Base-by-base conservation (phyloP, 495 filamentous ascomycete genomes). In the Filosporella fistucella region DNA sequence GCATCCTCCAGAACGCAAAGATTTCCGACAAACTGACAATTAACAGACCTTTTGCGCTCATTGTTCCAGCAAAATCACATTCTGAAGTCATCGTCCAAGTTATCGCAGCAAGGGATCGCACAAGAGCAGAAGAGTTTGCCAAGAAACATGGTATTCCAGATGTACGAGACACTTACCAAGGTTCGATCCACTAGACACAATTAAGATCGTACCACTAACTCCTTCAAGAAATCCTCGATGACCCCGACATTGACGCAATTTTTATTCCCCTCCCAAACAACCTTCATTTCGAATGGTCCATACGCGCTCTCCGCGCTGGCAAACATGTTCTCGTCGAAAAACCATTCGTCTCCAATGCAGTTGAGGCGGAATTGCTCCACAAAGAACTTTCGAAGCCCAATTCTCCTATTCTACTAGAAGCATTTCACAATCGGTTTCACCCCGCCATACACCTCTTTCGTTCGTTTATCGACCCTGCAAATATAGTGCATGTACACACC, bases 241-340 rank as follows among this genome's bases (percentile, higher is more conserved):
- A 77, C 51, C 63, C 68, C 10, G 52, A 63, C n/a, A 68, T 82
- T 32, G 67, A 77, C 45, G 62, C 59, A 37, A 64, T 82, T 28
- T 75, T 72, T 57, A 69, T 77, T 47, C 63, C 71, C 10, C 56
- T 75, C 2, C 72, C 73, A 10, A 77, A 75, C 54, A 63, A 61
- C 10, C 55, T 75, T 16, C 75, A 79, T 52, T 71, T 63, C 38
- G 75, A 78, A 47, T 80, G 74, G 76, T 58, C 75, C 2, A 34
- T 70, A 32, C 66, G 66, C 38, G 62, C 74, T 12, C 59, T 82
- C 34, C 51, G 55, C 14, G 66, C 64, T 4, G 72, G 74, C 1
- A 81, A 81, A 54, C 77, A 81, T 57, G 77, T 82, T 20, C 65
- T 82, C 7, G 56, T 75, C n/a, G 78, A 80, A 52, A 78, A 80